A percentile compares a stretch with the other conserved stretches of the same genome.
phyloP scores from a whole-genome alignment of 2,329 filamentous ascomycete genomes.

The Calonectria naviculata region DNA sequence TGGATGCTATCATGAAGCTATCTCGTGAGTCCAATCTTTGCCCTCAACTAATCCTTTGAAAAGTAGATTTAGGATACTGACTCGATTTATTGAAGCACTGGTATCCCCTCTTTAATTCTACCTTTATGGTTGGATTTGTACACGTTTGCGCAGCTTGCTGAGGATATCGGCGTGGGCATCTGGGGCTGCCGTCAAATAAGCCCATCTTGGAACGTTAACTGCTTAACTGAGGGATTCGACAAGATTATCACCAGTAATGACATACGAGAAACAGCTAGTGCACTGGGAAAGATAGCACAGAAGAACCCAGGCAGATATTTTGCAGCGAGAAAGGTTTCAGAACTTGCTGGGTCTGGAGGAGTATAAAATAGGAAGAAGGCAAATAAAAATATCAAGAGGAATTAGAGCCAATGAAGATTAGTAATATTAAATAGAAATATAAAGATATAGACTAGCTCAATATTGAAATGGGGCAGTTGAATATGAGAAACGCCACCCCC shows the following conservation, averaged over 20 bases:
- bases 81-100: slow-evolving; percentile 44
- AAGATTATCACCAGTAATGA: slow-evolving; percentile 8
- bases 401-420: too few relatives aligned
- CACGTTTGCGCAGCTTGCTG: slow-evolving; percentile 54
- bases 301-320: neutral
- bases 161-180: slow-evolving; percentile 55
- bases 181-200: slow-evolving; percentile 49
- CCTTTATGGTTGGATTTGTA: slow-evolving; percentile 59
- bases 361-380: neutral
- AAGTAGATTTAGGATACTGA: neutral
- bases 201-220: slow-evolving; percentile 42
- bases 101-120: slow-evolving; percentile 57
- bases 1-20: slow-evolving; percentile 56
- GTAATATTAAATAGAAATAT: too few relatives aligned
- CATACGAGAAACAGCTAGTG: neutral
- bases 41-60: neutral
- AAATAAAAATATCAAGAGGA: too few relatives aligned
- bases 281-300: neutral
- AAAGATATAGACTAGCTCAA: too few relatives aligned
- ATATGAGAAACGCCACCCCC: too few relatives aligned
- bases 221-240: slow-evolving; percentile 41
- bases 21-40: slow-evolving; percentile 46
- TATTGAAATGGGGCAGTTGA: too few relatives aligned
- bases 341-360: neutral
- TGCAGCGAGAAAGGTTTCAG: neutral